A percentile compares a stretch with the other conserved stretches of the same genome.
Conservation (phyloP, 805 yeast genomes). For the Blastobotrys parvus region DNA sequence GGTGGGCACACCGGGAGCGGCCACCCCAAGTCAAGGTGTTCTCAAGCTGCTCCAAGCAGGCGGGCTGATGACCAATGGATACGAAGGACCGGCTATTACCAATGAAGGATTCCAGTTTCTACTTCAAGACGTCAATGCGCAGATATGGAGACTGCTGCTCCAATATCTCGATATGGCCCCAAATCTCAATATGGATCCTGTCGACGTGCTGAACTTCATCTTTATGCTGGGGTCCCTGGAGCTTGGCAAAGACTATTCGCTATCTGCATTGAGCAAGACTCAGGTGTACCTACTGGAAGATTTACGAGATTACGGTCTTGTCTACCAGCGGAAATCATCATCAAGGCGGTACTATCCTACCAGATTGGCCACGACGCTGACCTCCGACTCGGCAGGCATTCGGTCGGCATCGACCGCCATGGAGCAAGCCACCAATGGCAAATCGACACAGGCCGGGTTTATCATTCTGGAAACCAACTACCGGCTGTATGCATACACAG, state of each 20-base stretch:
- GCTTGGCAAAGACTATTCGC: constrained; percentile 77
- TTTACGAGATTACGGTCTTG: constrained; percentile 82
- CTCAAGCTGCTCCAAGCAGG: constrained; percentile 67
- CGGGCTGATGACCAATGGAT: constrained; percentile 65
- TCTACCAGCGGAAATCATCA: constrained; percentile 55
- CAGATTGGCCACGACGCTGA: constrained; percentile 76
- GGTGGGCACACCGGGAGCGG: constrained; percentile 78
- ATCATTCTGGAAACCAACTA: constrained; percentile 90
- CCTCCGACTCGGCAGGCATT: constrained; percentile 63
- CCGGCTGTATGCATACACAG: constrained; percentile 85
- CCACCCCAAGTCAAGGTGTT: constrained; percentile 74
- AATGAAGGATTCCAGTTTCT: constrained; percentile 90
- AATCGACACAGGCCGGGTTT: constrained; percentile 43
- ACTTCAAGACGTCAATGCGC: constrained; percentile 86
- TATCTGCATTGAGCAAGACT: constrained; percentile 62
- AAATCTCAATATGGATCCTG: constrained; percentile 84
- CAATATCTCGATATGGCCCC: constrained; percentile 85
- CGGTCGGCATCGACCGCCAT: constrained; percentile 70
- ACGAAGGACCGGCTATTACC: constrained; percentile 54
- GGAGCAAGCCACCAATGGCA: constrained; percentile 35
- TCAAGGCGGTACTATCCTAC: constrained; percentile 79
- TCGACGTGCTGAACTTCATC: constrained; percentile 87
- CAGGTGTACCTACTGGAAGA: constrained; percentile 84
- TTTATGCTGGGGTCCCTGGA: constrained; percentile 91
- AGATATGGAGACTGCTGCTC: constrained; percentile 83